phyloP scores from a whole-genome alignment of 495 filamentous ascomycete genomes.

The Neurospora hispaniola region DNA sequence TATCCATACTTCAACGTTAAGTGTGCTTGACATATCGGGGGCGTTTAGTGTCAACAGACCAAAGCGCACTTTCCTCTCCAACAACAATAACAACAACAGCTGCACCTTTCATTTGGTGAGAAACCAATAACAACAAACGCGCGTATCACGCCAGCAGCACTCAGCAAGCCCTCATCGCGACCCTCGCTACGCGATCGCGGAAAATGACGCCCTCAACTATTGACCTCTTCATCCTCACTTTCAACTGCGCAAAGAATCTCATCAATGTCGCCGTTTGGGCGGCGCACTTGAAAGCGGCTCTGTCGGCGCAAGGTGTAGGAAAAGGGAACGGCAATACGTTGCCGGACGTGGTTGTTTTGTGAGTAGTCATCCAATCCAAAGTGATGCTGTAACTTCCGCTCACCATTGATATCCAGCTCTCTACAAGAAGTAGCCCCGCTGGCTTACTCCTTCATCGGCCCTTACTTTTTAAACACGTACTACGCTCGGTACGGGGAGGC shows the following conservation, averaged over 20 bases:
- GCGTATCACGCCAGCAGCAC: neutral
- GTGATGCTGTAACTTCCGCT: neutral
- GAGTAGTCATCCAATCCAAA: constrained; percentile 5
- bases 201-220: constrained; percentile 25
- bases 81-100: neutral
- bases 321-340: constrained; percentile 29
- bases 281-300: constrained; percentile 57
- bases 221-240: constrained; percentile 69
- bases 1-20: neutral
- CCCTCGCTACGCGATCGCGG: neutral
- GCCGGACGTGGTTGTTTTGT: constrained; percentile 61
- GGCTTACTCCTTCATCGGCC: constrained; percentile 74
- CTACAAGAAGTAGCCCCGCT: constrained; percentile 89
- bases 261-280: constrained; percentile 58
- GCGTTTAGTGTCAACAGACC: neutral
- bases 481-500: constrained; percentile 56
- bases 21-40: neutral
- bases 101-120: neutral
- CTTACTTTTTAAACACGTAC: constrained; percentile 66
- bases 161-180: neutral
- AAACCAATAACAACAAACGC: neutral
- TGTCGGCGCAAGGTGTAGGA: constrained; percentile 26
- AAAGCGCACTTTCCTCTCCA: neutral
- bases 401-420: constrained; percentile 30
- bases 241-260: constrained; percentile 70